These are phyloP conservation scores for Salix udensis DNA, from an alignment of 345 rosid species.

Conservation along the genomic window DNA sequence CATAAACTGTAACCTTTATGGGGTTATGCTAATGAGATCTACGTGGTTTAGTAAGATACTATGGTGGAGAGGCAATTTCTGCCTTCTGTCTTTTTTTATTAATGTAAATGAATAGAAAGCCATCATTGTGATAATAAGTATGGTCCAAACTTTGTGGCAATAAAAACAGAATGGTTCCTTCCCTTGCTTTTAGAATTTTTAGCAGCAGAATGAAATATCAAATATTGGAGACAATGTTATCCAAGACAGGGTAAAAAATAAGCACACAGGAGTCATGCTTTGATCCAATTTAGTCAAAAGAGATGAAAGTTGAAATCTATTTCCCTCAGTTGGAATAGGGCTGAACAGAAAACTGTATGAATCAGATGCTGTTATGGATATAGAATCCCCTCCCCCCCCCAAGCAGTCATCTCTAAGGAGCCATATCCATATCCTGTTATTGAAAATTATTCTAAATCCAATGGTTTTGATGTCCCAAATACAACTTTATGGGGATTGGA, in stretches of 20 bases:
- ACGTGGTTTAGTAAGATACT: background rate
- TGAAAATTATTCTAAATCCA: background rate
- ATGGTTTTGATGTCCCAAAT: background rate
- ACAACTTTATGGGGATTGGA: background rate
- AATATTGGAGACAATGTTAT: background rate
- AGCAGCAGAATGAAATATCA: background rate
- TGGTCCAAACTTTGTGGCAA: background rate
- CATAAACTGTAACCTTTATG: background rate
- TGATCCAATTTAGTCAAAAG: background rate
- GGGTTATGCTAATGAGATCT: background rate
- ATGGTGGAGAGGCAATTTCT: background rate
- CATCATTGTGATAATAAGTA: background rate
- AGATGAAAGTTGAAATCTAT: too few relatives aligned
- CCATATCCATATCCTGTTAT: background rate
- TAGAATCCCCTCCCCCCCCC: background rate
- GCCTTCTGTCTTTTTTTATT: background rate
- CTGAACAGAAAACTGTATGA: background rate
- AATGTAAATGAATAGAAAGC: background rate
- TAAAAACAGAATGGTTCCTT: background rate
- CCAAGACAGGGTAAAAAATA: background rate
- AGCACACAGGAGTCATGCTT: background rate
- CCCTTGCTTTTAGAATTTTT: background rate
- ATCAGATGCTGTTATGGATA: background rate
- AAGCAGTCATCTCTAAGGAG: background rate
- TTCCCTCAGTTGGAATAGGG: too few relatives aligned